Percentiles rank a stretch among this genome's conserved stretches.
Evolutionary conservation across 345 rosid genomes (phyloP).

Genomic region (Boechera stricta): DNA sequence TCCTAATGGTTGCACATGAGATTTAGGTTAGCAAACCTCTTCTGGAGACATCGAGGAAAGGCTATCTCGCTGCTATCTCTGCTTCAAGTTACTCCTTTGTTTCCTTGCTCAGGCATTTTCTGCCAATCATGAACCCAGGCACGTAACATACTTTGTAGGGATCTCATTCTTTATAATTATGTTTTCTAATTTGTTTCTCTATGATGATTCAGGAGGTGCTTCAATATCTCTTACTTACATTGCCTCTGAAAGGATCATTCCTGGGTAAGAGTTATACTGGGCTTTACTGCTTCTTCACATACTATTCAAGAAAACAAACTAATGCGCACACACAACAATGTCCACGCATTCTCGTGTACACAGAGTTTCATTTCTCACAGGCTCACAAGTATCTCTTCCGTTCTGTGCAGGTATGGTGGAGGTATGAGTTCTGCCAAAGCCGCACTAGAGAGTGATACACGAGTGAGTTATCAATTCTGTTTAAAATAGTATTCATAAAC

Average conservation of each 20-base stretch:
- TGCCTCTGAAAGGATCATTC: constrained; percentile 95
- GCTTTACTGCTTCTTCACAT: constrained; percentile 3
- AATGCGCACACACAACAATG: not conserved
- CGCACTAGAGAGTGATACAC: constrained; percentile 93
- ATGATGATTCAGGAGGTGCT: constrained; percentile 77
- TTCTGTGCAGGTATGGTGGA: constrained; percentile 81
- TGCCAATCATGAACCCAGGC: constrained; percentile 97
- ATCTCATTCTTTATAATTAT: not conserved
- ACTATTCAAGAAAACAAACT: not conserved
- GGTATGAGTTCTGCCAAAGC: constrained; percentile 99
- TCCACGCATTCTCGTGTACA: not conserved
- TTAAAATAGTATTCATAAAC: not conserved
- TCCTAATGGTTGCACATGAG: constrained; percentile 15
- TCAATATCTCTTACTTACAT: constrained; percentile 90
- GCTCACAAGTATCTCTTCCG: constrained; percentile 11
- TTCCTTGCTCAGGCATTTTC: constrained; percentile 83
- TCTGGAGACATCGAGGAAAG: constrained; percentile 91
- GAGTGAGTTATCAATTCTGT: constrained; percentile 47
- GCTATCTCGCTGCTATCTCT: constrained; percentile 91
- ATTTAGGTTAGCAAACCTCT: constrained; percentile 86
- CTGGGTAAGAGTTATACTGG: constrained; percentile 60
- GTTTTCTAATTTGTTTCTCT: constrained; percentile 13
- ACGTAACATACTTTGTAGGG: constrained; percentile 29
- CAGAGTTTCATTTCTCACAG: constrained; percentile 6
- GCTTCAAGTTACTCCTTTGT: constrained; percentile 95